Percentiles rank a stretch among this genome's conserved stretches.
Evolutionary conservation across 148 eudicot genomes (phyloP).

Genomic region (Beta vulgaris): DNA sequence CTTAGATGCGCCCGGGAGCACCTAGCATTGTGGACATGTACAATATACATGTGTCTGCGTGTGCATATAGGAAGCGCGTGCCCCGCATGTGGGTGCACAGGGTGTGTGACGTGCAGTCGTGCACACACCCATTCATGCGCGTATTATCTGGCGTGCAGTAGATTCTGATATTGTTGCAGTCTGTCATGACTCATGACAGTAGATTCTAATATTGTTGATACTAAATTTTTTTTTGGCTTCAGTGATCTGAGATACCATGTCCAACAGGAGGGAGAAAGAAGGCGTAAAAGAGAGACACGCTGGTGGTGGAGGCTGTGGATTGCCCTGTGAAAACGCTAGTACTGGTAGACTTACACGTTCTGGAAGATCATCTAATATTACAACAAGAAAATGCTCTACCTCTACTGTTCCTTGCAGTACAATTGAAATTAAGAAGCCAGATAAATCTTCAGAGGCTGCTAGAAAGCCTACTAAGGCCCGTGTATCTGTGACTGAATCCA

Average conservation of each 20-base stretch:
- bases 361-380: background rate
- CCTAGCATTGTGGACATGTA: background rate
- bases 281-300: background rate
- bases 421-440: background rate
- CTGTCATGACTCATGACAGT: background rate
- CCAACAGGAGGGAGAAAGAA: constrained; percentile 3
- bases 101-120: too few species aligned
- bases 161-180: background rate
- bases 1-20: background rate
- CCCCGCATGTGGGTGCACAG: background rate
- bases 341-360: background rate
- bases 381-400: constrained; percentile 2
- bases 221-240: too few species aligned
- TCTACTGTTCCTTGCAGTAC: constrained; percentile 14
- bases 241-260: constrained; percentile 18
- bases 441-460: constrained; percentile 11
- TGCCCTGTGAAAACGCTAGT: background rate
- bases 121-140: too few species aligned
- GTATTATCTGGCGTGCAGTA: too few species aligned
- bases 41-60: background rate
- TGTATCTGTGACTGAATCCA: constrained; percentile 9
- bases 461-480: constrained; percentile 2
- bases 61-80: background rate
- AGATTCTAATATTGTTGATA: too few species aligned
- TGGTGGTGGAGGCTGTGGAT: background rate